These are phyloP conservation scores for Ananas comosus DNA, from an alignment of 176 grass and related monocot genomes.

Conservation along the genomic window DNA sequence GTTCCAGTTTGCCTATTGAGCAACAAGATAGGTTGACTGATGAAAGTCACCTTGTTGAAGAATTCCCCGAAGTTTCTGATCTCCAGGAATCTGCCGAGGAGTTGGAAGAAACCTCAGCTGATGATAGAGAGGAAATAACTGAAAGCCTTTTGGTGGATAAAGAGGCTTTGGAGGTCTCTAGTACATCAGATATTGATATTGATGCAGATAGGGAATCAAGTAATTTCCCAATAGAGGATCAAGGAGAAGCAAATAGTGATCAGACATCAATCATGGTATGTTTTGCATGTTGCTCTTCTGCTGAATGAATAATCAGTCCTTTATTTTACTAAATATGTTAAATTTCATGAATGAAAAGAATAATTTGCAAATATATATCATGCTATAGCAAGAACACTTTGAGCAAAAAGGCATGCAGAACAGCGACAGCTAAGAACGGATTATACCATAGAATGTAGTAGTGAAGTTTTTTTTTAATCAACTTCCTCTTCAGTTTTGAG, in stretches of 20 bases:
- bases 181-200: slow-evolving; percentile 43
- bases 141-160: slow-evolving; percentile 40
- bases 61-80: slow-evolving; percentile 7
- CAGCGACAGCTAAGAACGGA: not conserved
- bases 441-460: too few relatives aligned
- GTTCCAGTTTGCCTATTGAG: slow-evolving; percentile 20
- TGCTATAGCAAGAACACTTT: not conserved
- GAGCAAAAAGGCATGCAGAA: not conserved
- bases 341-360: not conserved
- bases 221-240: slow-evolving; percentile 56
- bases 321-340: not conserved
- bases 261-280: slow-evolving; percentile 38
- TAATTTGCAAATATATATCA: not conserved
- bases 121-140: slow-evolving; percentile 1
- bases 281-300: slow-evolving; percentile 2
- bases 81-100: slow-evolving; percentile 2
- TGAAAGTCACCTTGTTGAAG: slow-evolving; percentile 7
- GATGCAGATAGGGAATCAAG: slow-evolving; percentile 53
- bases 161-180: slow-evolving; percentile 46
- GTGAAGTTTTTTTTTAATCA: too few relatives aligned
- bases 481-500: too few relatives aligned
- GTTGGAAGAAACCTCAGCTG: slow-evolving; percentile 1
- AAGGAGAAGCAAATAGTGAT: slow-evolving; percentile 23
- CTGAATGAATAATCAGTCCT: not conserved
- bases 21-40: not conserved